Evolutionary conservation across 106 monocot species (phyloP).

Genomic region (Dioscorea zingiberensis): DNA sequence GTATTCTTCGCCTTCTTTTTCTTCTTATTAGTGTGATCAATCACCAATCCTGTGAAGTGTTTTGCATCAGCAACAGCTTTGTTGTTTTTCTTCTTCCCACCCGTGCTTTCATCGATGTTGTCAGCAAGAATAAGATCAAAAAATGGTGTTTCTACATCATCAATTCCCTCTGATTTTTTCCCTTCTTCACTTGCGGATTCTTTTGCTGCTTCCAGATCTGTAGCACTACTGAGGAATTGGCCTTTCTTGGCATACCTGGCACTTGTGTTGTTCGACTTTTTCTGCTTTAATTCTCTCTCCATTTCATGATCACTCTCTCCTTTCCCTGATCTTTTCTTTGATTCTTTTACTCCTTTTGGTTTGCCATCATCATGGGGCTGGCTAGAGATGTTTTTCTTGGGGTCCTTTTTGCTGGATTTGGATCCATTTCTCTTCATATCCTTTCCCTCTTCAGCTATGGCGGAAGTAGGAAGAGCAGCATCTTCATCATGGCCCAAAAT

Average conservation of each 20-base stretch:
- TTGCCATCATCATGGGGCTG: too few species aligned
- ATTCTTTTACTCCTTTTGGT: too few species aligned
- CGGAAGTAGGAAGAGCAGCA: not conserved
- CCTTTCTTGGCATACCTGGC: not conserved
- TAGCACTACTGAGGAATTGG: not conserved
- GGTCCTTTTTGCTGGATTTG: not conserved
- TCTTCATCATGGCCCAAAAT: not conserved
- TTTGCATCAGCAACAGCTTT: slow-evolving; percentile 7
- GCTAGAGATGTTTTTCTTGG: not conserved
- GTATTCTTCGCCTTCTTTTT: slow-evolving; percentile 15
- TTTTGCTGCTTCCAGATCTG: not conserved
- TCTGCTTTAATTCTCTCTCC: not conserved
- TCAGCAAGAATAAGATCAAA: slow-evolving; percentile 24
- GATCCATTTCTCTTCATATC: not conserved
- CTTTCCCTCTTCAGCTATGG: not conserved
- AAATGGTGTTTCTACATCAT: slow-evolving; percentile 34
- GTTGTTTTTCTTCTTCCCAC: not conserved
- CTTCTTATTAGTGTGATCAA: slow-evolving; percentile 30
- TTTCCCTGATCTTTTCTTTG: too few species aligned
- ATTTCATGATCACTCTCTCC: too few species aligned
- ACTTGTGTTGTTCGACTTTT: not conserved
- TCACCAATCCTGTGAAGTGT: slow-evolving; percentile 6
- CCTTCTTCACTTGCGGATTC: slow-evolving; percentile 13
- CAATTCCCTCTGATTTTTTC: slow-evolving; percentile 13
- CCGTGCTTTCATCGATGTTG: not conserved